Percentiles rank a stretch among this genome's conserved stretches.
Evolutionary conservation across 169 alveolate genomes (phyloP).

Genomic region (Plasmodium malariae): DNA sequence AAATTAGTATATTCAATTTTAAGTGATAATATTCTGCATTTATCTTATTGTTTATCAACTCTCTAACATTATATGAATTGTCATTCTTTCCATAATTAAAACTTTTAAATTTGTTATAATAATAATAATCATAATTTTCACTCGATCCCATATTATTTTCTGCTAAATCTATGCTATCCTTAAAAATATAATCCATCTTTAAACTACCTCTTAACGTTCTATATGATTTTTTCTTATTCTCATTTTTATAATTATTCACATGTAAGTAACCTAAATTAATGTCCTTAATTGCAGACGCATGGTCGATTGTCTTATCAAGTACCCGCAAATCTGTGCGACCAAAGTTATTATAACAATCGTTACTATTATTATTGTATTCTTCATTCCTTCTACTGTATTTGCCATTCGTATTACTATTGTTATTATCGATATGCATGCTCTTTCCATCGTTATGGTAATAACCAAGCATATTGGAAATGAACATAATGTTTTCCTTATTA

Average conservation of each 20-base stretch:
- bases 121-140: constrained; percentile 32
- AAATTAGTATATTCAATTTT: constrained; percentile 70
- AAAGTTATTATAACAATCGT: not conserved
- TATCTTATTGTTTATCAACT: constrained; percentile 55
- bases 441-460: too few relatives aligned
- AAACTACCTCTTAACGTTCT: constrained; percentile 36
- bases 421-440: too few relatives aligned
- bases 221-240: constrained; percentile 15
- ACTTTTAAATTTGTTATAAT: constrained; percentile 70
- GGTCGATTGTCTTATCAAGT: not conserved
- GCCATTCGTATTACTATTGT: too few relatives aligned
- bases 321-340: not conserved
- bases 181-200: constrained; percentile 35
- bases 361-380: not conserved
- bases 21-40: constrained; percentile 65
- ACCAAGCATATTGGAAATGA: constrained; percentile 9
- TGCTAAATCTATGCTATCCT: constrained; percentile 49
- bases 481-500: not conserved
- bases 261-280: not conserved
- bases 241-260: not conserved
- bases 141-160: constrained; percentile 14
- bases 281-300: not conserved
- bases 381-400: not conserved
- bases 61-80: constrained; percentile 12
- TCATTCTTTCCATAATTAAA: constrained; percentile 26